phyloP scores from a whole-genome alignment of 164 flowering plant species.

The Vitis rupestris region DNA sequence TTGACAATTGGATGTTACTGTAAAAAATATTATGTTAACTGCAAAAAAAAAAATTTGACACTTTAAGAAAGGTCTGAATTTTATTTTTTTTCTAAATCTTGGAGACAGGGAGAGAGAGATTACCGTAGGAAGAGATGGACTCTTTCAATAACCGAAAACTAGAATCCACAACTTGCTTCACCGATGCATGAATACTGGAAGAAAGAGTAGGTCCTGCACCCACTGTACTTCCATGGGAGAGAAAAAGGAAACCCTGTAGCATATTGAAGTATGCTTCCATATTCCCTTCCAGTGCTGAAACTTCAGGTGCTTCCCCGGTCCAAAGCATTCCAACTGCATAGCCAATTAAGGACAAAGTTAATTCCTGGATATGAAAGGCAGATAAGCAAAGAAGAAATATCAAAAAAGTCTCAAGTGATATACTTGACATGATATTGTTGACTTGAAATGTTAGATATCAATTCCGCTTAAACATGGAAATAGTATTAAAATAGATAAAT shows the following conservation, averaged over 20 bases:
- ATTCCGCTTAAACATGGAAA: too few species aligned
- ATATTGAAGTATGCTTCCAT: conserved; percentile 71
- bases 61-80: too few species aligned
- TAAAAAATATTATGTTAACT: too few species aligned
- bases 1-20: too few species aligned
- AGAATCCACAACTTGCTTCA: conserved; percentile 68
- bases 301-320: conserved; percentile 57
- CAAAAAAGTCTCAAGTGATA: not conserved
- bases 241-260: conserved; percentile 81
- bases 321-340: conserved; percentile 85
- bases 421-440: too few species aligned
- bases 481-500: too few species aligned
- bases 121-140: conserved; percentile 58
- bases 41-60: too few species aligned
- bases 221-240: conserved; percentile 68
- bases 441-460: too few species aligned
- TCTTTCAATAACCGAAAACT: conserved; percentile 59
- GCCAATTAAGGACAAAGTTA: conserved; percentile 5
- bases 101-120: conserved; percentile 1
- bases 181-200: conserved; percentile 53
- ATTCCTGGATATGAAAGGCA: not conserved
- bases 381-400: not conserved
- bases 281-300: conserved; percentile 60
- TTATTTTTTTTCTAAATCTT: too few species aligned
- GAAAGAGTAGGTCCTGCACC: conserved; percentile 90